These are phyloP conservation scores for Populus alba DNA, from an alignment of 345 rosid genomes.

Conservation along the genomic window DNA sequence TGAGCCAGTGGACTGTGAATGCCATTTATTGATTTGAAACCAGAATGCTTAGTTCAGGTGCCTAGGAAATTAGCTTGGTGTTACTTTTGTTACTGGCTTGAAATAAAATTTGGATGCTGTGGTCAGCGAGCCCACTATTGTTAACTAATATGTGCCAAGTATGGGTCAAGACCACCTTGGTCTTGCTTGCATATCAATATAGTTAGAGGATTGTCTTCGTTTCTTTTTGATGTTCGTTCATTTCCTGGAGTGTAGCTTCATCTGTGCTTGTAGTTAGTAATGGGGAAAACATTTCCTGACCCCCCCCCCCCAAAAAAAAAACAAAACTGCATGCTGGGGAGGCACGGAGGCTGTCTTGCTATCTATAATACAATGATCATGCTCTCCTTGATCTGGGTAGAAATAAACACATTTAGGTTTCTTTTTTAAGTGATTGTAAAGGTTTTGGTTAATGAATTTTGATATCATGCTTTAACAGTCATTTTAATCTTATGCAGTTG, in stretches of 20 bases:
- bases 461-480: not conserved
- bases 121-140: not conserved
- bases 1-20: not conserved
- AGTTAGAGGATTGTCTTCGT: too few species aligned
- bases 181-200: not conserved
- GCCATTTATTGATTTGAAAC: not conserved
- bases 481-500: slow-evolving; percentile 45
- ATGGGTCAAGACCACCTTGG: not conserved
- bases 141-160: not conserved
- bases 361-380: not conserved
- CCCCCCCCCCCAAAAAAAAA: too few species aligned
- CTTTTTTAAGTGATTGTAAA: not conserved
- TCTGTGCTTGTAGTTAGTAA: not conserved
- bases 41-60: not conserved
- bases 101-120: not conserved
- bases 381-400: not conserved
- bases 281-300: not conserved
- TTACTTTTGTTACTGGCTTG: not conserved
- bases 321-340: too few species aligned
- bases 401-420: not conserved
- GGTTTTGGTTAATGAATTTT: not conserved
- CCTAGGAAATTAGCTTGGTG: not conserved
- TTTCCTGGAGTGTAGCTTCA: not conserved
- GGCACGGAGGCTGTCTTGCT: not conserved
- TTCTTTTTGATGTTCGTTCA: not conserved